Percentiles rank a stretch among this genome's conserved stretches.
These are phyloP conservation scores for Lepidium africanum DNA, from an alignment of 345 rosid genomes.

Conservation along the genomic window DNA sequence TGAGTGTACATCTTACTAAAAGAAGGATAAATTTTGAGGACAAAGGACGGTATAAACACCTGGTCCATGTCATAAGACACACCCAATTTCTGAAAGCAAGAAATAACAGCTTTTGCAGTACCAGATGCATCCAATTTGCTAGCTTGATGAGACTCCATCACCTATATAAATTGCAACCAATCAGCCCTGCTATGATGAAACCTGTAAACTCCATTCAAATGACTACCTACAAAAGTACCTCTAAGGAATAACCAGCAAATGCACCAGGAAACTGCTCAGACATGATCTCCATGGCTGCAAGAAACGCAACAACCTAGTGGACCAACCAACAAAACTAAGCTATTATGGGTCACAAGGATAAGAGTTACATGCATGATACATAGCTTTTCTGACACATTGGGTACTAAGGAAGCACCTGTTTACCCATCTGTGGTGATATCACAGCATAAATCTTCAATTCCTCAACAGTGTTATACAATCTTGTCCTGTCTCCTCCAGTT, in stretches of 20 bases:
- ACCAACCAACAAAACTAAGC: conserved; percentile 8
- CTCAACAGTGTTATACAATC: conserved; percentile 54
- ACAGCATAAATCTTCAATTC: conserved; percentile 70
- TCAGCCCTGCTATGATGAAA: neutral
- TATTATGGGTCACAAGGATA: neutral
- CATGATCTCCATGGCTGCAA: conserved; percentile 96
- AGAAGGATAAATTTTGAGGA: neutral
- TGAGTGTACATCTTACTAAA: neutral
- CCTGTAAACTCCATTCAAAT: neutral
- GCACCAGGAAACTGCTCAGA: conserved; percentile 91
- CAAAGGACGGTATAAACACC: conserved; percentile 26
- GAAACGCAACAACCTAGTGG: conserved; percentile 81
- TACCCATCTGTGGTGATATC: conserved; percentile 96
- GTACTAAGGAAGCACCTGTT: conserved; percentile 43
- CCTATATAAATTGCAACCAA: conserved; percentile 31
- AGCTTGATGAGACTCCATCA: conserved; percentile 91
- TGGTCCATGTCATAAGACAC: conserved; percentile 62
- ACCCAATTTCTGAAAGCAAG: conserved; percentile 88
- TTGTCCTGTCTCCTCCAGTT: conserved; percentile 79
- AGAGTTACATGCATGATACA: neutral
- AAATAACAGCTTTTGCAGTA: conserved; percentile 85
- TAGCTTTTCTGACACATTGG: neutral
- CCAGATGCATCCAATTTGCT: conserved; percentile 84
- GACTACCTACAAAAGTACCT: conserved; percentile 35
- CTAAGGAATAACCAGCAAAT: conserved; percentile 73